Evolutionary conservation across 345 rosid species (phyloP), one percentile per base, ranked within the genome.

Genomic region (Crucihimalaya himalaica): DNA sequence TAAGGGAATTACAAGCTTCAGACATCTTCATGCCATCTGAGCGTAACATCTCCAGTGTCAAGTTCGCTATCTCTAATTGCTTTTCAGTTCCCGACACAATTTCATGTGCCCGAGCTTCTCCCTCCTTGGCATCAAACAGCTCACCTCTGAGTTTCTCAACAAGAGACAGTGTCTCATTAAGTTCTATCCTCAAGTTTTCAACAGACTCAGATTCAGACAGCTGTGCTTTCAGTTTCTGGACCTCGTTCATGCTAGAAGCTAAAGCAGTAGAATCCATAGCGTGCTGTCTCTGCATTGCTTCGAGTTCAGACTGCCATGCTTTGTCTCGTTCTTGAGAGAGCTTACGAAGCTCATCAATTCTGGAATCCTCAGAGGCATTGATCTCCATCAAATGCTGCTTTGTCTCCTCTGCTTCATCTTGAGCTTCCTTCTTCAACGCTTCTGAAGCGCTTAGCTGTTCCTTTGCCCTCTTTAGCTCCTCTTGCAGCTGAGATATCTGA

Each of bases 291-390:
- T 87, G 97, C 72, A 92, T 78, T 35, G 99, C 99, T 83, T 92
- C 98, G 12, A 95, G 91, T 75, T 95, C 99, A 50, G 99, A 92
- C 57, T 95, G 85, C 99, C 99, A 95, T 3, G 88, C 90, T 75
- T 84, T 85, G 80, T 95, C 99, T 39, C 98, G 86, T 52, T 89
- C 98, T 27, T 88, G 96, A 31, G 98, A 95, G 61, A 92, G 81
- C 65, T 89, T 82, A 15, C 90, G 85, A 58, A 95, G 94, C 82
- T 92, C 98, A 21, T 85, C 89, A 47, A 92, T 75, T 28, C 98
- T 83, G 12, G 76, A 80, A 79, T 95, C 97, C 66, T 95, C 99
- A 2, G 97, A 88, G 72, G 76, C 83, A 59, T 91, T 86, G 43
- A 92, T 81, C 77, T 95, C 99, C 53, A 76, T 37, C 15, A 95